These are phyloP conservation scores for Heterotrichella gracilis DNA, from an alignment of 352 stramenopile species.

Conservation along the genomic window DNA sequence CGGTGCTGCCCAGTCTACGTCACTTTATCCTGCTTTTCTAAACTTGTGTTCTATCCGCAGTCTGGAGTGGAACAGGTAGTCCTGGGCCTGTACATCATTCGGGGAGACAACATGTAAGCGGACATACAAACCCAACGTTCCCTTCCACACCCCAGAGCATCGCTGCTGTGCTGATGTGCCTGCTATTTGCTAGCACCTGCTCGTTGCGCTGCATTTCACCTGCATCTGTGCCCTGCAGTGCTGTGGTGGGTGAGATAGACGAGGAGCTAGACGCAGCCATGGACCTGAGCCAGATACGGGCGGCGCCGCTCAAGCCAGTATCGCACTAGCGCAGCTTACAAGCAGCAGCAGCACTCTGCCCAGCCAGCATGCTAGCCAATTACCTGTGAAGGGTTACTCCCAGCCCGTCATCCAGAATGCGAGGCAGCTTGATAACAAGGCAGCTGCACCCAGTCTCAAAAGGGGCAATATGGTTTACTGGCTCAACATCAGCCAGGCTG, in stretches of 20 bases:
- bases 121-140: slow-evolving; percentile 15
- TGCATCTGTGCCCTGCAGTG: no score
- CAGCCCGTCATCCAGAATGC: no score
- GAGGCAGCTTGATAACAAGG: no score
- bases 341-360: no score
- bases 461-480: no score
- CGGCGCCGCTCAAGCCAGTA: slow-evolving; percentile 47
- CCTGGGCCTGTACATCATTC: slow-evolving; percentile 56
- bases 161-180: neutral
- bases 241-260: slow-evolving; percentile 39
- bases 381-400: no score
- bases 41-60: slow-evolving; percentile 52
- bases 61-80: slow-evolving; percentile 48
- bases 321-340: slow-evolving; percentile 55
- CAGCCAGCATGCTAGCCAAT: no score
- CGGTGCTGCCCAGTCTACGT: no score
- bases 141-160: neutral
- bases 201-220: no score
- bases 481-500: no score
- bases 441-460: no score
- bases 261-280: slow-evolving; percentile 46
- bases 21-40: no score
- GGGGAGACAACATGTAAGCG: slow-evolving; percentile 55
- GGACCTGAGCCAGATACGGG: slow-evolving; percentile 44
- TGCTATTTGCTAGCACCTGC: slow-evolving; percentile 12